Evolutionary conservation across 768 basidiomycete genomes (phyloP), one percentile per base, ranked within the genome.

Genomic region (Psilocybe sp.): DNA sequence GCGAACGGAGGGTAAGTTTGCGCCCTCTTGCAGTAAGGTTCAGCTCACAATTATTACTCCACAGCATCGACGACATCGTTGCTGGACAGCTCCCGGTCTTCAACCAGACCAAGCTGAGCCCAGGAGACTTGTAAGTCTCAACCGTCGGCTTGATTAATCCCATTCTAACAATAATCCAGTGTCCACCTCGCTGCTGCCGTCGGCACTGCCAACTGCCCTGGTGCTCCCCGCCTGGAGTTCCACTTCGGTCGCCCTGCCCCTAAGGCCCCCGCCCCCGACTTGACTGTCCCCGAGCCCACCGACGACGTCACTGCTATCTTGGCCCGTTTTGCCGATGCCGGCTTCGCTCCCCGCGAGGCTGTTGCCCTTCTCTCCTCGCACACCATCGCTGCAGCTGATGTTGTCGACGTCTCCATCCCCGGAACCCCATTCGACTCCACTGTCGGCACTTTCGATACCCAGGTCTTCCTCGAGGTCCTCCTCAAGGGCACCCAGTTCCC

Each of bases 401-500:
- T 55, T n/a, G 51, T 52, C 14, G 43, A 45, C 13, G 20, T 28
- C 20, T 50, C 49, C 18, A 48, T 50, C 39, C 45, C 62, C 18
- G 58, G 60, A 13, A 59, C 62, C 35, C 64, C 69, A 1, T 69
- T 71, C 55, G 69, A 71, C 50, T 64, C 66, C 12, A 44, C 44
- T 10, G 44, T 14, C 13, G 44, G 45, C 6, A 51, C 44, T 2
- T 46, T 46, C 40, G 68, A 69, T 57, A 64, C 66, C 19, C 67
- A 69, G 55, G 48, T 69, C 38, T 68, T 59, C 60, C 47, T 69
- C 40, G 69, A 72, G 53, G 61, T 64, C 10, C 50, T 60, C 4
- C 57, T 63, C 46, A 52, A 57, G 19, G 61, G 61, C 13, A 43
- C 37, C 20, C 31, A 41, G n/a, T 54, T 50, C 53, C 53, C 53